Evolutionary conservation across 257 asterid genomes (phyloP).

Genomic region (Anisodus acutangulus): DNA sequence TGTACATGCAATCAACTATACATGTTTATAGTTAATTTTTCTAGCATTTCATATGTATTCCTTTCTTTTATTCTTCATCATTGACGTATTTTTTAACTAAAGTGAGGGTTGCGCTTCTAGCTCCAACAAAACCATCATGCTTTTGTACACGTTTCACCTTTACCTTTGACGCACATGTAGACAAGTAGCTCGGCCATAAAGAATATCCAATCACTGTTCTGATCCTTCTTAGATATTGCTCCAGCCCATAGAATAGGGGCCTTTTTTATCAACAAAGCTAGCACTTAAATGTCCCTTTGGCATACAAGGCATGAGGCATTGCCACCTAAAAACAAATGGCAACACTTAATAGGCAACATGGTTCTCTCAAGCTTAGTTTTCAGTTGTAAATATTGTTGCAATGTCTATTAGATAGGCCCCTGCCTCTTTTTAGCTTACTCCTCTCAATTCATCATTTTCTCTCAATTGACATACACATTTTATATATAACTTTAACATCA

Average conservation of each 20-base stretch:
- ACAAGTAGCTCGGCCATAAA: not conserved
- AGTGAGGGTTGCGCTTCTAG: not conserved
- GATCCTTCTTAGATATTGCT: not conserved
- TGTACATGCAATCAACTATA: not conserved
- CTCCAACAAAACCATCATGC: not conserved
- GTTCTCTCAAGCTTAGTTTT: too few relatives aligned
- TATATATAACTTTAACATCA: too few relatives aligned
- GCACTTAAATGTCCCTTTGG: not conserved
- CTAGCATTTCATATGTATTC: not conserved
- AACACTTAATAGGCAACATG: too few relatives aligned
- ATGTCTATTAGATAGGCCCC: not conserved
- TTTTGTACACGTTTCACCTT: not conserved
- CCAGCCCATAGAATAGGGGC: not conserved
- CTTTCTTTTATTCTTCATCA: not conserved
- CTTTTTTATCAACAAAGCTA: not conserved
- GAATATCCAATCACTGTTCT: not conserved
- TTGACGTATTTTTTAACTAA: too few relatives aligned
- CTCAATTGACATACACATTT: not conserved
- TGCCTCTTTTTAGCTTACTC: not conserved
- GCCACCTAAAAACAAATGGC: too few relatives aligned
- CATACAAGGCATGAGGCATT: not conserved
- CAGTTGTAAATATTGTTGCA: too few relatives aligned
- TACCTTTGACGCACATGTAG: not conserved
- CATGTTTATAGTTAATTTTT: not conserved
- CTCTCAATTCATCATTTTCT: not conserved